Conservation (phyloP, 2,329 filamentous ascomycete genomes). For the Claviceps humidiphila region DNA sequence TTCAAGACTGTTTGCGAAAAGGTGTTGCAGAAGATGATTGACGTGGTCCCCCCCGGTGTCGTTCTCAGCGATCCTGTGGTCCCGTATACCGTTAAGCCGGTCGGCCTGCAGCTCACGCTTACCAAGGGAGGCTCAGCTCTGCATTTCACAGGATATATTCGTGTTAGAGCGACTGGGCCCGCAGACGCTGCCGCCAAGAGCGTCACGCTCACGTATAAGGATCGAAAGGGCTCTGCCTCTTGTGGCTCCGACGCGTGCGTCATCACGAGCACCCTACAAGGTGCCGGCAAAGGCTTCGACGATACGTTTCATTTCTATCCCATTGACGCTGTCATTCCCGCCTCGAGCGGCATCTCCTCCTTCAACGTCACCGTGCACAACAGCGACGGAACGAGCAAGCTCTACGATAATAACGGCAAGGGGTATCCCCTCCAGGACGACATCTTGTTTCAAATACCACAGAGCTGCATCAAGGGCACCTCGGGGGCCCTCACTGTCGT, state of each 20-base stretch:
- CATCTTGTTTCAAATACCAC: constrained; percentile 39
- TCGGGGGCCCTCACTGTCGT: constrained; percentile 30
- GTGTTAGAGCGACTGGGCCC: constrained; percentile 39
- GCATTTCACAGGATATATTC: constrained; percentile 40
- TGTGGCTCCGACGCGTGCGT: constrained; percentile 30
- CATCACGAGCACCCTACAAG: constrained; percentile 32
- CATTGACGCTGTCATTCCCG: constrained; percentile 36
- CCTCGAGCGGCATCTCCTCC: constrained; percentile 47
- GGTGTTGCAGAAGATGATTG: constrained; percentile 47
- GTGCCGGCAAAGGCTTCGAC: constrained; percentile 42
- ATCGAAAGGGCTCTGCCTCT: constrained; percentile 34
- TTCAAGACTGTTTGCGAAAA: constrained; percentile 36
- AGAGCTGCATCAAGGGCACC: constrained; percentile 39
- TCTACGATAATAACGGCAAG: constrained; percentile 44
- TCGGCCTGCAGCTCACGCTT: constrained; percentile 41
- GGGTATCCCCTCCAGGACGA: constrained; percentile 41
- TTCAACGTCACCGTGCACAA: constrained; percentile 40
- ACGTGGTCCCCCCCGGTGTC: constrained; percentile 40
- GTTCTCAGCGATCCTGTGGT: constrained; percentile 36
- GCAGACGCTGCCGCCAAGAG: constrained; percentile 28
- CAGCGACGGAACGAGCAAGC: constrained; percentile 30
- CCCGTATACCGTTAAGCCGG: constrained; percentile 48
- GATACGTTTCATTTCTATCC: constrained; percentile 45
- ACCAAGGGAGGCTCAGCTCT: constrained; percentile 33
- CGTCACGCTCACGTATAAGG: constrained; percentile 41